phyloP scores from a whole-genome alignment of 2,329 filamentous ascomycete genomes.

The Paecilomyces variotii region DNA sequence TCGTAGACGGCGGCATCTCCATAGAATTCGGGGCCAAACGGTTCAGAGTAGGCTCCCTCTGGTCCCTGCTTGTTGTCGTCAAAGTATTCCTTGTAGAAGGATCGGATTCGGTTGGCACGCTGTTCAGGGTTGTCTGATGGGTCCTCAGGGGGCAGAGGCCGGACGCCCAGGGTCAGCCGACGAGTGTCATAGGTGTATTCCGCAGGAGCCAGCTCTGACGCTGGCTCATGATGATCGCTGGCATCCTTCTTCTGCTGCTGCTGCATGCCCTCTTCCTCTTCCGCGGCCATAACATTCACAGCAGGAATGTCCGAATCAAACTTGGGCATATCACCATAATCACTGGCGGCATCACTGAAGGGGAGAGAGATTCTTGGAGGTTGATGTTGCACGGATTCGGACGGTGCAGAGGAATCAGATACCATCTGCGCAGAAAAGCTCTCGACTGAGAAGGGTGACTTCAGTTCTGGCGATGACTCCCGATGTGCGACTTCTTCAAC shows the following conservation, averaged over 20 bases:
- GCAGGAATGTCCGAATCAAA: constrained; percentile 37
- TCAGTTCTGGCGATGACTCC: neutral
- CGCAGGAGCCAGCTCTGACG: constrained; percentile 13
- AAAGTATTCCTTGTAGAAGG: constrained; percentile 99
- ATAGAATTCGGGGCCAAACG: constrained; percentile 63
- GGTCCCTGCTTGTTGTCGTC: constrained; percentile 62
- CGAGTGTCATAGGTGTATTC: constrained; percentile 35
- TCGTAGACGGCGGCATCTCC: constrained; percentile 59
- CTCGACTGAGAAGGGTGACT: neutral
- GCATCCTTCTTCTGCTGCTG: constrained; percentile 6
- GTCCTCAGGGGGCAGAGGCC: constrained; percentile 81
- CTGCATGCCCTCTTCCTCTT: constrained; percentile 11
- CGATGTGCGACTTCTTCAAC: neutral
- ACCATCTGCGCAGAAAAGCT: neutral
- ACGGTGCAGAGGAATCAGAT: neutral
- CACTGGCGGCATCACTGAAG: constrained; percentile 43
- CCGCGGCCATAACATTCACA: constrained; percentile 20
- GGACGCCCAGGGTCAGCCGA: constrained; percentile 55
- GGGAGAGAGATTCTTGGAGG: constrained; percentile 31
- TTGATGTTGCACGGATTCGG: constrained; percentile 5
- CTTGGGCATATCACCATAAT: constrained; percentile 49
- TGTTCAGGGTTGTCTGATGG: constrained; percentile 86
- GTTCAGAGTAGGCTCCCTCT: constrained; percentile 59
- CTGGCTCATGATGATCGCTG: constrained; percentile 9
- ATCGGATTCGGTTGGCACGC: constrained; percentile 90